Conservation (phyloP, 768 basidiomycete genomes). For the Candolleomyces aberdarensis region DNA sequence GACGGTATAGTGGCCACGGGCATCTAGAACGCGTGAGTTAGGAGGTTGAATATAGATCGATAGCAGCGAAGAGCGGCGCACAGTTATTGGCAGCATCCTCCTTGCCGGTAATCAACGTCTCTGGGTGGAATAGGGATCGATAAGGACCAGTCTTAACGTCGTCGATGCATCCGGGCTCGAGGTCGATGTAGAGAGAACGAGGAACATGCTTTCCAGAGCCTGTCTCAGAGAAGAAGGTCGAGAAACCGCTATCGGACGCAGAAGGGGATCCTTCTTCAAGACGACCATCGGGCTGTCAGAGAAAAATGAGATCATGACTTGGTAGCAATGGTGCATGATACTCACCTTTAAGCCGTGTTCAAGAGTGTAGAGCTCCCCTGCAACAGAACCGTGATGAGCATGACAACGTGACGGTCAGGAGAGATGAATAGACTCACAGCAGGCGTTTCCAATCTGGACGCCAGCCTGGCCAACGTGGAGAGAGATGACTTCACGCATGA, state of each 20-base stretch:
- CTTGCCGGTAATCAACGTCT: conserved; percentile 97
- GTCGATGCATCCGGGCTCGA: conserved; percentile 97
- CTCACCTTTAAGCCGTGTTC: conserved; percentile 96
- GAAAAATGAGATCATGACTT: conserved; percentile 15
- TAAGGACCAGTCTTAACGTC: conserved; percentile 95
- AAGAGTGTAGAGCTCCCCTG: conserved; percentile 98
- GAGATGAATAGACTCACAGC: conserved; percentile 66
- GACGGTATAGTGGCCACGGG: conserved; percentile 98
- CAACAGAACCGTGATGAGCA: conserved; percentile 2
- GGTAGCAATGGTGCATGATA: conserved; percentile 16
- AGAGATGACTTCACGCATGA: conserved; percentile 94
- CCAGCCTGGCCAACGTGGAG: conserved; percentile 97
- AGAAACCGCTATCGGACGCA: conserved; percentile 86
- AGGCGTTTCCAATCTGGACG: conserved; percentile 93
- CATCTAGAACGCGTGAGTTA: conserved; percentile 52
- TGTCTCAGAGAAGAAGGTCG: conserved; percentile 99
- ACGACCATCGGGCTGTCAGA: conserved; percentile 86
- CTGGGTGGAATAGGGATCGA: conserved; percentile 97
- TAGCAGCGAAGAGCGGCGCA: conserved; percentile 30
- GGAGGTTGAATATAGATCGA: neutral
- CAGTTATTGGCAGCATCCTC: conserved; percentile 99
- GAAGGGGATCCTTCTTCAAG: conserved; percentile 75
- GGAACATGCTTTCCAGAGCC: conserved; percentile 96
- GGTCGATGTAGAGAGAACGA: conserved; percentile 94
- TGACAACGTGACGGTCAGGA: conserved; percentile 8